Base-by-base conservation (phyloP, 805 yeast species). In the Candida chauliodis region DNA sequence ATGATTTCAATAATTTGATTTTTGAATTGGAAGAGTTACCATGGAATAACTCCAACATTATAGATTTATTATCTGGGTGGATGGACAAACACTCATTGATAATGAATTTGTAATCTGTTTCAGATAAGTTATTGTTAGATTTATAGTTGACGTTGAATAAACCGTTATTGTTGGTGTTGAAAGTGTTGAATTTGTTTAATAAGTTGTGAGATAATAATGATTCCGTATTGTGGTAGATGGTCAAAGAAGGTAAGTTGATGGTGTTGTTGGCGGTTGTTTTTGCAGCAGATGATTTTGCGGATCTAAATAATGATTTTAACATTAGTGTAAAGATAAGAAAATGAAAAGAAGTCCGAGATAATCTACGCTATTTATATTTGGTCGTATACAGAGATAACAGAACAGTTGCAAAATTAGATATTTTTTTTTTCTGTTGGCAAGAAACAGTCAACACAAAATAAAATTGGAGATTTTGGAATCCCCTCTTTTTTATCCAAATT, bases 11-110 rank as follows among this genome's bases (percentile, higher is more conserved):
- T 16, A 41, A 22, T 29, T 37, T 26, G 8, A 17, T 21, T 24
- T 36, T 34, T 14, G 31, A 34, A 30, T 21, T 23, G 36, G 16
- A 40, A 6, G 32, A 20, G n/a, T n/a, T n/a, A 14, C 44, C 41
- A 42, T 32, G 32, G 16, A 45, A 31, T 24, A 49, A 34, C 37
- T 46, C 45, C 36, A 45, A 38, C 23, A 59, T 45, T 13, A 56
- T 52, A 4, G 44, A 39, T n/a, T 50, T 46, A 44, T 61, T 63
- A 48, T 58, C 62, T 8, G 69, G 69, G 43, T 63, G 69, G 17
- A 61, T 59, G 27, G 56, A 51, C 18, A 58, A 42, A 45, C 61
- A 60, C 24, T 53, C 48, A 33, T 51, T 45, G 24, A 49, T 49
- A 15, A 61, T 58, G 28, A 50, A 55, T 24, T 47, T 41, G 45